Base-by-base conservation (phyloP, 2,329 filamentous ascomycete species). In the Curvularia hawaiiensis region DNA sequence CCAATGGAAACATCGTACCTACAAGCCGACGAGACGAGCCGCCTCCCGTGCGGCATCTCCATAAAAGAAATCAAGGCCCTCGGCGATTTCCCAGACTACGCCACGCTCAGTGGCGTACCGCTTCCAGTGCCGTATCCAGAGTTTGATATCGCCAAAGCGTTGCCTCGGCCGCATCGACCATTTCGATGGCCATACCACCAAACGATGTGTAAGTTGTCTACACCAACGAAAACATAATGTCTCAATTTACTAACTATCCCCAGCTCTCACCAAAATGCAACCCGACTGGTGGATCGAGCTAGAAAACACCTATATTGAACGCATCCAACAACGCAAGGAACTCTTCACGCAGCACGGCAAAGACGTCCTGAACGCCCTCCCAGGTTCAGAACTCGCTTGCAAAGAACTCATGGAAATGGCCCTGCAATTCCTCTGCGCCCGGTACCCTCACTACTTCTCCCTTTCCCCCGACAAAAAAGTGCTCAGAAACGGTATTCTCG, bases 371-470 rank as follows among this genome's bases (percentile, higher is more conserved):
- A 83, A 89, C 54, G 81, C 82, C 31, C 80, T 93, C 0, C 90
- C 90, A 0, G 91, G 91, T 1, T 89, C 88, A 0, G 90, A 95
- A 66, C 79, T 95, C 0, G 91, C 88, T 0, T 91, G 89, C 72
- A 92, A 92, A 70, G 92, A 96, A 68, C 79, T 95, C 6, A 93
- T 95, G 91, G 92, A 96, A 74, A 92, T 94, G 86, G 83, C 82
- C 2, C 65, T 96, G 3, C 90, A 94, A 63, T 96, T 94, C 64
- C 76, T 94, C n/a, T 90, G 86, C 59, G 82, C 85, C 3, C 83
- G 91, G 3, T 96, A 96, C 68, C 91, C 92, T 0, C 83, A 87
- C 6, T 87, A 90, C 64, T 96, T 96, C 73, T 79, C 79, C 3
- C 71, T 91, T 82, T 53, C 40, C 7, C 8, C 66, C 68, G 1